Percentiles rank a stretch among this genome's conserved stretches.
Conservation (phyloP, 2,329 filamentous ascomycete genomes). For the Nothopassalora personata region DNA sequence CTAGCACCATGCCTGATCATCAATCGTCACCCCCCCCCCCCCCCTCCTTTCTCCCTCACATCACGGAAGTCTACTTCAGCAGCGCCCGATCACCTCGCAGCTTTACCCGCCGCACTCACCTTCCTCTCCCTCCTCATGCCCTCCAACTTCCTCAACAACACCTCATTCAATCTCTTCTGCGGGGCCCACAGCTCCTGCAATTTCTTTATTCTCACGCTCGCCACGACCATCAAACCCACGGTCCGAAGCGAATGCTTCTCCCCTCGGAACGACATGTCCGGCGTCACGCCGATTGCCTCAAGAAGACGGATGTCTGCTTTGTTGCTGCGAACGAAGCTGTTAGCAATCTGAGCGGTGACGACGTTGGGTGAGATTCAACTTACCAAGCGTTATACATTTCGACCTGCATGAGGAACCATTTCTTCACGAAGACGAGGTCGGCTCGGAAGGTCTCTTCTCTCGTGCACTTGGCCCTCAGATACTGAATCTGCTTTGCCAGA, state of each 20-base stretch:
- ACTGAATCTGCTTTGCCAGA: slow-evolving; percentile 82
- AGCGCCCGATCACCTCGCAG: background rate
- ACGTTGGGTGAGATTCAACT: slow-evolving; percentile 36
- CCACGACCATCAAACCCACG: slow-evolving; percentile 47
- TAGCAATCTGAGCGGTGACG: background rate
- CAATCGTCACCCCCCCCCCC: too few species aligned
- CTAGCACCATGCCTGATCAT: too few species aligned
- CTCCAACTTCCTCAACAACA: slow-evolving; percentile 43
- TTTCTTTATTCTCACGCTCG: slow-evolving; percentile 48
- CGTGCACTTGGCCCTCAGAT: slow-evolving; percentile 74
- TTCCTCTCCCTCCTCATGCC: slow-evolving; percentile 35
- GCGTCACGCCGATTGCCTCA: slow-evolving; percentile 69
- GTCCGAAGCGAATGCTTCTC: slow-evolving; percentile 45
- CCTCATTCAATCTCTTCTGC: slow-evolving; percentile 46
- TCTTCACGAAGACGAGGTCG: slow-evolving; percentile 82
- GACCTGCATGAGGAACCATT: slow-evolving; percentile 71
- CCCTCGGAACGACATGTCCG: slow-evolving; percentile 45
- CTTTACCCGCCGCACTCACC: slow-evolving; percentile 1
- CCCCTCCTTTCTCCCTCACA: too few species aligned
- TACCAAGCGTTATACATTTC: slow-evolving; percentile 88
- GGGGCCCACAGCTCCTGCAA: slow-evolving; percentile 47
- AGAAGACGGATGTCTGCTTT: slow-evolving; percentile 84
- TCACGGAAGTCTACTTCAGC: background rate
- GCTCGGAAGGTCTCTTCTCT: slow-evolving; percentile 75
- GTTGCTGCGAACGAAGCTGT: slow-evolving; percentile 58